phyloP scores from a whole-genome alignment of 192 early-diverging fungal species.

The Spizellomyces punctatus region DNA sequence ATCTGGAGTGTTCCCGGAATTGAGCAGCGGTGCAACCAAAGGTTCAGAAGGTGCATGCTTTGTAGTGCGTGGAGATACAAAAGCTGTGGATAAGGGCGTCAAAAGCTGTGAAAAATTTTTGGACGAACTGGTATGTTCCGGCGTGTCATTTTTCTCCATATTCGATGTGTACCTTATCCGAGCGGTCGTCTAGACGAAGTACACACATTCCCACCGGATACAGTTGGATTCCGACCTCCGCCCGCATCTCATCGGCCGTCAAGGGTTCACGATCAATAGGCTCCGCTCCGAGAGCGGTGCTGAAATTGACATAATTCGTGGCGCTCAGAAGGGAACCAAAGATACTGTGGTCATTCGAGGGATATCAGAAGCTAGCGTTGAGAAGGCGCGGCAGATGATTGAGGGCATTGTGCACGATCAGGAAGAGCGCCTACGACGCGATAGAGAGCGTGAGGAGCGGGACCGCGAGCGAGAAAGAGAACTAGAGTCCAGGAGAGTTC shows the following conservation, averaged over 20 bases:
- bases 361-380: slow-evolving; percentile 29
- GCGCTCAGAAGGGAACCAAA: background rate
- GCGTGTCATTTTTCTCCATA: background rate
- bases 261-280: slow-evolving; percentile 68
- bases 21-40: slow-evolving; percentile 19
- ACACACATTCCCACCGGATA: slow-evolving; percentile 46
- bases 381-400: slow-evolving; percentile 27
- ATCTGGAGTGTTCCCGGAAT: slow-evolving; percentile 34
- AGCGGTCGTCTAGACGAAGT: slow-evolving; percentile 19
- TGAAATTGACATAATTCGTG: slow-evolving; percentile 56
- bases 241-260: slow-evolving; percentile 76
- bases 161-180: slow-evolving; percentile 42
- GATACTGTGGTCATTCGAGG: slow-evolving; percentile 43
- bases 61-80: slow-evolving; percentile 40
- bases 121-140: slow-evolving; percentile 26
- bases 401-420: slow-evolving; percentile 39
- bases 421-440: slow-evolving; percentile 15
- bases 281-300: slow-evolving; percentile 71
- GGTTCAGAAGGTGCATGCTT: slow-evolving; percentile 20
- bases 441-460: slow-evolving; percentile 26
- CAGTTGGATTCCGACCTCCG: slow-evolving; percentile 35
- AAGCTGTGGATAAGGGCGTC: slow-evolving; percentile 28
- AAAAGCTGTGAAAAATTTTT: slow-evolving; percentile 29
- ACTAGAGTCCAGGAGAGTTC: slow-evolving; percentile 8
- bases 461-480: background rate